Evolutionary conservation across 441 rosid genomes (phyloP), one percentile per base, ranked within the genome.

Genomic region (Geranium incanum): DNA sequence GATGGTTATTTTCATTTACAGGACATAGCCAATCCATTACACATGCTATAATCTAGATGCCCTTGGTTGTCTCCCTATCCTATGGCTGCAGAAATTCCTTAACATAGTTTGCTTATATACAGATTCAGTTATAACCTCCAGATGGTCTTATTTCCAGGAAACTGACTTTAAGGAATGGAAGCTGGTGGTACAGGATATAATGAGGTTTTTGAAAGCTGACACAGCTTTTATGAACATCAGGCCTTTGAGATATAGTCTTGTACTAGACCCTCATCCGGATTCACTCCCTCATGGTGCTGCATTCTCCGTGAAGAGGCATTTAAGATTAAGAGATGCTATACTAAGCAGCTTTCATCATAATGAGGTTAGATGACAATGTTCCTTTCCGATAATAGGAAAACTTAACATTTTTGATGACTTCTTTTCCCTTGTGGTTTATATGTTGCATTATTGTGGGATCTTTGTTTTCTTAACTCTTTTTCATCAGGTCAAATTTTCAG

Each of bases 151-250:
- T 84, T 74, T 82, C 79, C 95, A 94, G 98, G 97, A 94, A 76
- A 81, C 87, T 41, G 98, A 94, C 76, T 90, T 94, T 83, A 91
- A 87, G 86, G 96, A 94, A 82, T 90, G 97, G 98, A 91, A 91
- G 91, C 86, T 90, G 83, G 93, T 88, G 89, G 90, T 87, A 75
- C 96, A 90, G 80, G 98, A 94, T 82, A 85, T 91, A 72, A 88
- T 83, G 82, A 88, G 97, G 79, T 90, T 91, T 85, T 86, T 91
- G 82, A 94, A 91, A 84, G 95, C 92, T 81, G 98, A 91, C 85
- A 82, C 89, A 11, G 85, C 93, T 78, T 91, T 88, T 81, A 90
- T 91, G 98, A 94, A 91, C 86, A 88, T 84, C 81, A 86, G 95
- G 82, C 98, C 97, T 71, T 81, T 90, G 77, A 88, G 98, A 77